Conservation (phyloP, 2,329 filamentous ascomycete species). For the Ascocoryne sarcoides region DNA sequence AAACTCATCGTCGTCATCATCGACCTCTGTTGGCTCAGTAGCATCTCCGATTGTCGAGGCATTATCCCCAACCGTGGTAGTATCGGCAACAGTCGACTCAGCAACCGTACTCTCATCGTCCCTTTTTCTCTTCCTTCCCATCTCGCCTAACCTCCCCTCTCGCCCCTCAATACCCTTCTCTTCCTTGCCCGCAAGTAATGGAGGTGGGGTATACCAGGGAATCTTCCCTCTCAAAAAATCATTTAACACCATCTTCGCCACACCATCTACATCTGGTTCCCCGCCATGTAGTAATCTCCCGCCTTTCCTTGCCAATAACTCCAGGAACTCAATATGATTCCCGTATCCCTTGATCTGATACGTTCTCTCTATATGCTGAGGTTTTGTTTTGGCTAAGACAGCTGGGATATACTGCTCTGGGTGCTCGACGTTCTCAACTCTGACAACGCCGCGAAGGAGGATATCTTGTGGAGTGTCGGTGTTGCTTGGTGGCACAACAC, state of each 20-base stretch:
- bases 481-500: slow-evolving; percentile 84
- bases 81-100: slow-evolving; percentile 31
- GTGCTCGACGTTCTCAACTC: slow-evolving; percentile 93
- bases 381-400: slow-evolving; percentile 71
- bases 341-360: slow-evolving; percentile 79
- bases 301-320: slow-evolving; percentile 76
- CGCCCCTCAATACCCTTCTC: slow-evolving; percentile 54
- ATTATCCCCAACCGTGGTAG: slow-evolving; percentile 25
- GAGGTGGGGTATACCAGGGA: slow-evolving; percentile 88
- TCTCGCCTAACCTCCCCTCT: slow-evolving; percentile 74
- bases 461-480: slow-evolving; percentile 81
- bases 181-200: slow-evolving; percentile 45
- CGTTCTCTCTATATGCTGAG: slow-evolving; percentile 82
- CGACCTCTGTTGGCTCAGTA: slow-evolving; percentile 28
- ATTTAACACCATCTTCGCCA: slow-evolving; percentile 94
- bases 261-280: slow-evolving; percentile 90
- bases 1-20: slow-evolving; percentile 33
- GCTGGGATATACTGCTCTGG: slow-evolving; percentile 92
- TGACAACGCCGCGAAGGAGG: slow-evolving; percentile 79
- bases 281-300: slow-evolving; percentile 82
- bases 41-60: slow-evolving; percentile 14
- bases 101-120: slow-evolving; percentile 43
- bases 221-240: slow-evolving; percentile 94
- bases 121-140: slow-evolving; percentile 69
- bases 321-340: slow-evolving; percentile 73